Percentiles rank a stretch among this genome's conserved stretches.
These are phyloP conservation scores for Jamesozyma spencerorum DNA, from an alignment of 805 yeast species.

Conservation along the genomic window DNA sequence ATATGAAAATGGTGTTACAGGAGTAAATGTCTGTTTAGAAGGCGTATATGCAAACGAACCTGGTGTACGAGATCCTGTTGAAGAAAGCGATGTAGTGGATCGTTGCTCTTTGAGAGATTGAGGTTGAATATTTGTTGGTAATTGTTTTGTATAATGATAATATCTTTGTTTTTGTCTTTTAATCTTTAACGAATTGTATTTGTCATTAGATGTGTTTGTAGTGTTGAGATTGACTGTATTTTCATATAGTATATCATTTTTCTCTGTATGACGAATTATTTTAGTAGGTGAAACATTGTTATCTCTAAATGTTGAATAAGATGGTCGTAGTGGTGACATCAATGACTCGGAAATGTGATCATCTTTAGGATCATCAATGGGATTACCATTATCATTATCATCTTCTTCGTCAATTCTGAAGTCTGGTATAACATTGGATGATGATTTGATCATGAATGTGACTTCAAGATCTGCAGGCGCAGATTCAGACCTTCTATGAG, in stretches of 20 bases:
- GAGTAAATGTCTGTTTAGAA: conserved; percentile 16
- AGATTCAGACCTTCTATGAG: conserved; percentile 46
- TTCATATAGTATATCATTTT: neutral
- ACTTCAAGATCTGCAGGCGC: conserved; percentile 44
- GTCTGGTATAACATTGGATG: conserved; percentile 1
- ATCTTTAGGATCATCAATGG: conserved; percentile 1
- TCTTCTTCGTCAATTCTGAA: conserved; percentile 19
- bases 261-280: neutral
- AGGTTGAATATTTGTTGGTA: conserved; percentile 17
- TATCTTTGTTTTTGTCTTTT: conserved; percentile 29
- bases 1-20: conserved; percentile 18
- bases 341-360: conserved; percentile 5
- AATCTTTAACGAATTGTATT: conserved; percentile 24
- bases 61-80: conserved; percentile 23
- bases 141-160: conserved; percentile 24
- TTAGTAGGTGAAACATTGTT: conserved; percentile 5
- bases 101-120: conserved; percentile 20
- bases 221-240: neutral
- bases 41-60: conserved; percentile 20
- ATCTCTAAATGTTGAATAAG: conserved; percentile 9
- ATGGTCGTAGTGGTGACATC: conserved; percentile 20
- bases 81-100: conserved; percentile 21
- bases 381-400: conserved; percentile 3
- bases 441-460: conserved; percentile 5
- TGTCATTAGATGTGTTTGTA: conserved; percentile 4